A percentile compares a stretch with the other conserved stretches of the same genome.
These are phyloP conservation scores for Talaromyces piceae DNA, from an alignment of 2,329 filamentous ascomycete species.

Conservation along the genomic window DNA sequence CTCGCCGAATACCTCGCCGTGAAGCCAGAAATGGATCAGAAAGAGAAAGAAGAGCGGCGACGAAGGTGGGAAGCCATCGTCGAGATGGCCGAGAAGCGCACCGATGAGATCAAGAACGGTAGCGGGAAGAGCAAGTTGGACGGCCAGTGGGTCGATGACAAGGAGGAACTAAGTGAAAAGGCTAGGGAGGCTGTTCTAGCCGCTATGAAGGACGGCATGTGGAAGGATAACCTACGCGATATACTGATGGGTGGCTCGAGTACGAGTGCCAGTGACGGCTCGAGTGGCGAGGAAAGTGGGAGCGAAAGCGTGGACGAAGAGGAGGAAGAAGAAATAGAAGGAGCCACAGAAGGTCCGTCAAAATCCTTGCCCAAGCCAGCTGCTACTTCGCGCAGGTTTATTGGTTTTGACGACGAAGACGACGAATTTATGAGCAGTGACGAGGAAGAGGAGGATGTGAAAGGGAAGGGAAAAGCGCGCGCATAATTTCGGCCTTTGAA, in stretches of 20 bases:
- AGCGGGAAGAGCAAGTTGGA: slow-evolving; percentile 60
- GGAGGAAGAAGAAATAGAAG: slow-evolving; percentile 27
- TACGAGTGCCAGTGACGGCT: slow-evolving; percentile 34
- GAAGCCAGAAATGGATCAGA: slow-evolving; percentile 94
- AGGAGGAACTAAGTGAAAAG: slow-evolving; percentile 80
- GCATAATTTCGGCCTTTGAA: slow-evolving; percentile 14
- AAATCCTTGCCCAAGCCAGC: slow-evolving; percentile 19
- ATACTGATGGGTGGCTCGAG: slow-evolving; percentile 27
- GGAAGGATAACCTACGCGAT: slow-evolving; percentile 37
- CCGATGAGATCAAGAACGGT: slow-evolving; percentile 75
- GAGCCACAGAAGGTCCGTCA: slow-evolving; percentile 21
- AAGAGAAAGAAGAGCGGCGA: slow-evolving; percentile 78
- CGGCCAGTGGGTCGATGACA: slow-evolving; percentile 90
- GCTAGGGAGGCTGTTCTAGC: slow-evolving; percentile 70
- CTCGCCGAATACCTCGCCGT: slow-evolving; percentile 90
- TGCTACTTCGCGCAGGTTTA: slow-evolving; percentile 29
- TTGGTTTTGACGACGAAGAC: slow-evolving; percentile 44
- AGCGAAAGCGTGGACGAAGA: slow-evolving; percentile 33
- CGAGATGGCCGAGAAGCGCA: slow-evolving; percentile 70
- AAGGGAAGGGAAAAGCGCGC: slow-evolving; percentile 30
- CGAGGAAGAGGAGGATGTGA: slow-evolving; percentile 24
- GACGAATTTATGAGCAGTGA: slow-evolving; percentile 41
- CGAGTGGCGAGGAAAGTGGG: slow-evolving; percentile 21
- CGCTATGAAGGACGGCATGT: slow-evolving; percentile 56
- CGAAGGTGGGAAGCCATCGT: slow-evolving; percentile 82